Percentiles rank a stretch among this genome's conserved stretches.
These are phyloP conservation scores for Melanopsichium pennsylvanicum DNA, from an alignment of 1,284 basidiomycete genomes.

Conservation along the genomic window DNA sequence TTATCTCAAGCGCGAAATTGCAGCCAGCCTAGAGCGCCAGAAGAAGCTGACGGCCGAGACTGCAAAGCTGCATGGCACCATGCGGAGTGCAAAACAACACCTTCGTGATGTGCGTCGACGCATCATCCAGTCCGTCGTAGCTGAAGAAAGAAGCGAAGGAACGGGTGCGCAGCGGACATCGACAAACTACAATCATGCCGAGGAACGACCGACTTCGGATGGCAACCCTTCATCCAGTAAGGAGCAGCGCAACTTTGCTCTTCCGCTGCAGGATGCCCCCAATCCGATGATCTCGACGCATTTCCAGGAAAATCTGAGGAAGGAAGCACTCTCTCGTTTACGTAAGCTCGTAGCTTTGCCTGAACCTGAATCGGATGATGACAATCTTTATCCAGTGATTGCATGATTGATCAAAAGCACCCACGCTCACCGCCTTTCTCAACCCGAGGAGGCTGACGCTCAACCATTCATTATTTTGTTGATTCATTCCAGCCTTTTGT, in stretches of 20 bases:
- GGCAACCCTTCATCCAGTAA: background rate
- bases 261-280: conserved; percentile 18
- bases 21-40: conserved; percentile 32
- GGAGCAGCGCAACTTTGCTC: background rate
- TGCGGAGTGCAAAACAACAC: conserved; percentile 10
- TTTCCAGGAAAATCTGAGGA: conserved; percentile 36
- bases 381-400: conserved; percentile 39
- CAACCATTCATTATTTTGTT: too few species aligned
- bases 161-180: background rate
- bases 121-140: conserved; percentile 18
- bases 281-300: conserved; percentile 40
- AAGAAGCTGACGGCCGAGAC: conserved; percentile 29
- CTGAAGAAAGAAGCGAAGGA: conserved; percentile 2
- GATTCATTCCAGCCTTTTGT: too few species aligned
- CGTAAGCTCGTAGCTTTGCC: conserved; percentile 28
- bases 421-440: background rate
- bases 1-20: conserved; percentile 42
- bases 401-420: conserved; percentile 15
- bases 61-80: conserved; percentile 13
- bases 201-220: background rate
- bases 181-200: background rate
- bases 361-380: conserved; percentile 40
- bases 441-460: too few species aligned
- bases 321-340: conserved; percentile 26
- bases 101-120: conserved; percentile 20